A percentile compares a stretch with the other conserved stretches of the same genome.
phyloP scores from a whole-genome alignment of 805 yeast genomes.

The Kazachstania taianensis region DNA sequence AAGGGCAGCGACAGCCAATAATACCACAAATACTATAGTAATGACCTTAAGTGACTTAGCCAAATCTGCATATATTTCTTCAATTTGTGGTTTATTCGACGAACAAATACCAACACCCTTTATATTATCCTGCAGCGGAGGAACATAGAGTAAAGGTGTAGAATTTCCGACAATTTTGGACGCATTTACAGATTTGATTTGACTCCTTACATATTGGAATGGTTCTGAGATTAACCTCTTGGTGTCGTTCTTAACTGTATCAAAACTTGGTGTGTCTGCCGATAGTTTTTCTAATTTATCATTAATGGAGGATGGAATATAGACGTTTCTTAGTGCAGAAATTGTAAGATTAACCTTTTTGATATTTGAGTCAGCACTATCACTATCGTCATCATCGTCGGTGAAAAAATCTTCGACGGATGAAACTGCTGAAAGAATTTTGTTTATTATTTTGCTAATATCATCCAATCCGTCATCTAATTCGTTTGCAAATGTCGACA shows the following conservation, averaged over 20 bases:
- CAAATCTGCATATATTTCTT: conserved; percentile 30
- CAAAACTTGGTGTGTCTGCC: conserved; percentile 53
- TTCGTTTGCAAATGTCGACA: conserved; percentile 44
- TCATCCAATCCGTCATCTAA: conserved; percentile 58
- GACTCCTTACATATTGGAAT: conserved; percentile 38
- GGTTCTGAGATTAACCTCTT: conserved; percentile 47
- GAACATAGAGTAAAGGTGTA: conserved; percentile 31
- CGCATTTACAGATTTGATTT: conserved; percentile 29
- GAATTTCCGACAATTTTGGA: conserved; percentile 16
- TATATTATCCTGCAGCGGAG: conserved; percentile 22
- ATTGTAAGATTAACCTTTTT: conserved; percentile 45
- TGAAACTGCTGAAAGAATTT: conserved; percentile 40
- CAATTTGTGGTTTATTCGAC: conserved; percentile 31
- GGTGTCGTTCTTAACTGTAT: conserved; percentile 50
- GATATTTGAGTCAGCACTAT: conserved; percentile 21
- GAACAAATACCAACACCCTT: conserved; percentile 32
- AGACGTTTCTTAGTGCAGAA: conserved; percentile 41
- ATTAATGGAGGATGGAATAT: conserved; percentile 59
- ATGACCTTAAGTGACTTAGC: conserved; percentile 27
- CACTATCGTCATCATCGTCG: conserved; percentile 31
- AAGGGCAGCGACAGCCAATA: conserved; percentile 35
- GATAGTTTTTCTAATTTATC: conserved; percentile 42
- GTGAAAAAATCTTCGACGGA: conserved; percentile 48
- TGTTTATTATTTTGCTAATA: conserved; percentile 48
- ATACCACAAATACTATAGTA: conserved; percentile 32